These are phyloP conservation scores for Ceratorhiza oryzae-sativae DNA, from an alignment of 1,284 basidiomycete species.

Conservation along the genomic window DNA sequence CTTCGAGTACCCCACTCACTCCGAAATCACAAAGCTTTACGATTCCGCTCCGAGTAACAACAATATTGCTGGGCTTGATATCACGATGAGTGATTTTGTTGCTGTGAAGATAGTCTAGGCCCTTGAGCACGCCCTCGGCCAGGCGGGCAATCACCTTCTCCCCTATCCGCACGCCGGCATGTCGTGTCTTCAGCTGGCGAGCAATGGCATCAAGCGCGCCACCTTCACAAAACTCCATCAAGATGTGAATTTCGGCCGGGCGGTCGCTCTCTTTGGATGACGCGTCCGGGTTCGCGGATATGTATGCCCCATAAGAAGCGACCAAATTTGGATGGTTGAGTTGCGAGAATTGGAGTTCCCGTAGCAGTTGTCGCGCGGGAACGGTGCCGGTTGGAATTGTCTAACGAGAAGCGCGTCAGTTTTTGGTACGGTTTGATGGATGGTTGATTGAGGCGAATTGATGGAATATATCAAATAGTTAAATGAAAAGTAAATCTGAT, in stretches of 20 bases:
- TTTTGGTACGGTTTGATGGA: neutral
- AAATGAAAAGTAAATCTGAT: neutral
- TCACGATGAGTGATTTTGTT: constrained; percentile 95
- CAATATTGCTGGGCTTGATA: constrained; percentile 96
- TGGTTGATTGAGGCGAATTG: neutral
- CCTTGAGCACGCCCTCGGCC: constrained; percentile 88
- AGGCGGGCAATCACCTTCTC: constrained; percentile 93
- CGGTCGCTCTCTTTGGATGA: neutral
- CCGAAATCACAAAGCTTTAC: constrained; percentile 97
- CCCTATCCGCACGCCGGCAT: constrained; percentile 77
- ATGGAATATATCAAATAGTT: neutral
- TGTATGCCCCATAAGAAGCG: constrained; percentile 92
- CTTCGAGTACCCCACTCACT: constrained; percentile 93
- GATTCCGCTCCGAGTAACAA: constrained; percentile 84
- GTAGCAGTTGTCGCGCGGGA: constrained; percentile 89
- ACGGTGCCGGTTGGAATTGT: constrained; percentile 89
- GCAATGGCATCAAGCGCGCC: constrained; percentile 87
- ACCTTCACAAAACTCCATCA: constrained; percentile 95
- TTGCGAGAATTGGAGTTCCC: constrained; percentile 89
- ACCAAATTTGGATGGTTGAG: constrained; percentile 91
- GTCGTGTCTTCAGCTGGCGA: constrained; percentile 75
- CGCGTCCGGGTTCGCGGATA: constrained; percentile 81
- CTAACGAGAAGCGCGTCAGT: constrained; percentile 47
- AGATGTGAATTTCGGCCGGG: constrained; percentile 80
- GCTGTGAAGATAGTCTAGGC: constrained; percentile 90